Evolutionary conservation across 768 basidiomycete species (phyloP).

Genomic region (Favolaschia claudopus): DNA sequence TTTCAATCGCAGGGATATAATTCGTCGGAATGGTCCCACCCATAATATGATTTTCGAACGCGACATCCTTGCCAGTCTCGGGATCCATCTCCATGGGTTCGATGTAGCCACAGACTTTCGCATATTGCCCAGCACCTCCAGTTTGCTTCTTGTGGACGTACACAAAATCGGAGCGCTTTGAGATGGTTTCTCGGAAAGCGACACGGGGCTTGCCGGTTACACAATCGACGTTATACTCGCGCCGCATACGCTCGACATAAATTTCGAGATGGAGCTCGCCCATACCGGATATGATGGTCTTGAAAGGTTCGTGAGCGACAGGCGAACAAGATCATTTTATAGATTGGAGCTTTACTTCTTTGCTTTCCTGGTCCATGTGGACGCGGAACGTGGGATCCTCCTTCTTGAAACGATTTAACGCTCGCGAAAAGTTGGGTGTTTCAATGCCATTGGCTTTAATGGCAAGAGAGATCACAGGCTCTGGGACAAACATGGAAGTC

Average conservation of each 20-base stretch:
- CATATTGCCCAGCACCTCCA: conserved; percentile 97
- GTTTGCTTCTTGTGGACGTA: conserved; percentile 99
- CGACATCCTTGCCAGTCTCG: conserved; percentile 83
- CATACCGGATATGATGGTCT: conserved; percentile 99
- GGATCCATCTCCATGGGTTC: conserved; percentile 83
- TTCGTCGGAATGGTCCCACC: conserved; percentile 91
- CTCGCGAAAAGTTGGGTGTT: conserved; percentile 95
- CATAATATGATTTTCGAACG: conserved; percentile 89
- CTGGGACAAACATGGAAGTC: conserved; percentile 99
- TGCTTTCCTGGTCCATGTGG: conserved; percentile 91
- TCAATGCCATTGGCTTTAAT: conserved; percentile 93
- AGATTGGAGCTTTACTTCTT: conserved; percentile 67
- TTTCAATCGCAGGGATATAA: conserved; percentile 95
- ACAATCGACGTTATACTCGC: conserved; percentile 95
- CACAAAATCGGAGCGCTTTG: conserved; percentile 79
- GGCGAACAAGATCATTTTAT: not conserved
- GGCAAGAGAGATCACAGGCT: conserved; percentile 96
- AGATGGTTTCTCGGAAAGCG: conserved; percentile 95
- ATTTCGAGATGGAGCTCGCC: conserved; percentile 98
- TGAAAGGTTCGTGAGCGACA: not conserved
- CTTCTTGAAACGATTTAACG: conserved; percentile 96
- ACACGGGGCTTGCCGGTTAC: conserved; percentile 95
- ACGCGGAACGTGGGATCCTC: conserved; percentile 99
- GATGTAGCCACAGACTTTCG: conserved; percentile 87
- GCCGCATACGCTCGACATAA: conserved; percentile 98